These are phyloP conservation scores for Boletus edulis DNA, from an alignment of 768 basidiomycete species.

Conservation along the genomic window DNA sequence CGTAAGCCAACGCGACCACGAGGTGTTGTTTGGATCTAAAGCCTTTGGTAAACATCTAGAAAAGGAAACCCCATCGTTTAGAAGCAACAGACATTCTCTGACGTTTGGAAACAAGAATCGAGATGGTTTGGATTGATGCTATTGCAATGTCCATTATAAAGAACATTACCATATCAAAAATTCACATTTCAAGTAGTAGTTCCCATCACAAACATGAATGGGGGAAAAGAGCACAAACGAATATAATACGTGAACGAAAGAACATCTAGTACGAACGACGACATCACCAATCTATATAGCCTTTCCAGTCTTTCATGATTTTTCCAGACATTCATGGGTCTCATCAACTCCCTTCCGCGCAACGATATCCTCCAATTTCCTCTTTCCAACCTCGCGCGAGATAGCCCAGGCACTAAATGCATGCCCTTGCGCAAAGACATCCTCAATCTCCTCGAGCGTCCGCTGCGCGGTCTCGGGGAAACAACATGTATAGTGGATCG, in stretches of 20 bases:
- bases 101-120: too few species aligned
- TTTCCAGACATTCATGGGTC: constrained; percentile 6
- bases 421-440: constrained; percentile 69
- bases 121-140: too few species aligned
- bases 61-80: not conserved
- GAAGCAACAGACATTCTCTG: too few species aligned
- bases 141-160: too few species aligned
- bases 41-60: constrained; percentile 23
- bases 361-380: constrained; percentile 52
- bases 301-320: not conserved
- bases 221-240: too few species aligned
- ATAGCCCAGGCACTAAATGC: constrained; percentile 71
- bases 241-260: not conserved
- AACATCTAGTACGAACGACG: not conserved
- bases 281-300: too few species aligned
- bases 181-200: too few species aligned
- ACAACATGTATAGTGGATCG: constrained; percentile 72
- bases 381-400: constrained; percentile 58
- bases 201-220: too few species aligned
- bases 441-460: constrained; percentile 77
- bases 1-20: not conserved
- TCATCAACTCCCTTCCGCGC: constrained; percentile 10
- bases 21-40: constrained; percentile 29
- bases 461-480: constrained; percentile 77
- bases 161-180: too few species aligned